A percentile compares a stretch with the other conserved stretches of the same genome.
Conservation (phyloP, 495 filamentous ascomycete species). For the Aspergillus incahuasiensis region DNA sequence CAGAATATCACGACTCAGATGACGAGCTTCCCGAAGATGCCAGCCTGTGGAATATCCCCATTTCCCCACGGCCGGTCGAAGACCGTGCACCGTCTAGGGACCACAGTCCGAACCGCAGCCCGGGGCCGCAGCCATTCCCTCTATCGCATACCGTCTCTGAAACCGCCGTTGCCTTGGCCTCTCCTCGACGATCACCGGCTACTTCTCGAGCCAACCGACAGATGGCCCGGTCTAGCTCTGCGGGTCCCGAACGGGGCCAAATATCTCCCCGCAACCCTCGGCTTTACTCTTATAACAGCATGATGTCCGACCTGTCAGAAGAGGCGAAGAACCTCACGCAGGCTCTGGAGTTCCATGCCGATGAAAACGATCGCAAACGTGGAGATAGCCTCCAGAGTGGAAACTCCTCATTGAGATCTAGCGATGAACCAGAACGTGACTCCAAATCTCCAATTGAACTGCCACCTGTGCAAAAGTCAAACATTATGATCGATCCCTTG, state of each 20-base stretch:
- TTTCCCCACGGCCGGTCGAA: conserved; percentile 75
- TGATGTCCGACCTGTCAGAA: conserved; percentile 71
- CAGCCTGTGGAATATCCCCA: conserved; percentile 86
- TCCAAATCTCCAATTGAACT: conserved; percentile 57
- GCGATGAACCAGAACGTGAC: conserved; percentile 51
- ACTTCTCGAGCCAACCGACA: conserved; percentile 30
- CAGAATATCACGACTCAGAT: conserved; percentile 83
- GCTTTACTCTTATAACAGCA: conserved; percentile 82
- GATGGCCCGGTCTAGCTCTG: conserved; percentile 38
- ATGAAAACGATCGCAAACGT: conserved; percentile 51
- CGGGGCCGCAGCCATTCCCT: conserved; percentile 37
- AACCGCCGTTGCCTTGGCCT: conserved; percentile 5
- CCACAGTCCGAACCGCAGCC: conserved; percentile 52
- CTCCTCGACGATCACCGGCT: conserved; percentile 24
- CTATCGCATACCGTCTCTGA: conserved; percentile 38
- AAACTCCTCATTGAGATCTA: conserved; percentile 38
- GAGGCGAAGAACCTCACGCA: conserved; percentile 88
- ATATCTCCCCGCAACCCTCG: conserved; percentile 52
- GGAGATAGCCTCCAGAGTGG: conserved; percentile 50
- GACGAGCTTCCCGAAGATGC: conserved; percentile 92
- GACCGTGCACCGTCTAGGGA: conserved; percentile 54
- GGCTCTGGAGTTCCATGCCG: conserved; percentile 80
- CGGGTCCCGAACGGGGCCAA: conserved; percentile 41
- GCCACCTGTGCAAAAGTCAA: conserved; percentile 77
- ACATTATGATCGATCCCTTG: conserved; percentile 94